These are phyloP conservation scores for Coniochaeta hoffmannii DNA, from an alignment of 2,329 filamentous ascomycete genomes.

Conservation along the genomic window DNA sequence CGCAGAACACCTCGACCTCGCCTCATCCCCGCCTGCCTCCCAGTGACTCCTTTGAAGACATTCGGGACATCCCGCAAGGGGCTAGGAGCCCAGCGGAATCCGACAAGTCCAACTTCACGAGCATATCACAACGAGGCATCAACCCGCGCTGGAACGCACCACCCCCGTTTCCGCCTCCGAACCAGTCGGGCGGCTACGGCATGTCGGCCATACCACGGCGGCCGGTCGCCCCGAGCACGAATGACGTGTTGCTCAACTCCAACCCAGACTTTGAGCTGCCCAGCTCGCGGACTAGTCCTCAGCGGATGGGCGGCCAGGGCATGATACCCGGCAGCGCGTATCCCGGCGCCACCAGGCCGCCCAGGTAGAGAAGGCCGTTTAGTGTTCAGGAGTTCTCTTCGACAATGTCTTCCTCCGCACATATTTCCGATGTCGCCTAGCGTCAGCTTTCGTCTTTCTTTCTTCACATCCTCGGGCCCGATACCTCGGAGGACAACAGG, in stretches of 20 bases:
- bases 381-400: slow-evolving; percentile 12
- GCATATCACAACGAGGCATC: slow-evolving; percentile 77
- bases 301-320: slow-evolving; percentile 23
- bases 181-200: slow-evolving; percentile 15
- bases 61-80: slow-evolving; percentile 30
- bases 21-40: slow-evolving; percentile 19
- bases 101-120: slow-evolving; percentile 81
- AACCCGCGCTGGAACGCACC: slow-evolving; percentile 79
- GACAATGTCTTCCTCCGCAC: neutral
- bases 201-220: slow-evolving; percentile 22
- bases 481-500: neutral
- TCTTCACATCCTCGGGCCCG: neutral
- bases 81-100: slow-evolving; percentile 67
- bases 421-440: neutral
- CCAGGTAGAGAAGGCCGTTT: neutral
- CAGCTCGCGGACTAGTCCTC: slow-evolving; percentile 14
- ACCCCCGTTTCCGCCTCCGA: slow-evolving; percentile 20
- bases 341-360: slow-evolving; percentile 20
- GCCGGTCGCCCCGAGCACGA: slow-evolving; percentile 38
- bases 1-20: slow-evolving; percentile 19
- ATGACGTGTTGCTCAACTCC: slow-evolving; percentile 66
- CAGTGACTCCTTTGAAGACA: slow-evolving; percentile 23
- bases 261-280: slow-evolving; percentile 85
- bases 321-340: slow-evolving; percentile 49
- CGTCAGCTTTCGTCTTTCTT: neutral